A percentile compares a stretch with the other conserved stretches of the same genome.
Conservation (phyloP, 2,329 filamentous ascomycete species). For the Penicillium polonicum region DNA sequence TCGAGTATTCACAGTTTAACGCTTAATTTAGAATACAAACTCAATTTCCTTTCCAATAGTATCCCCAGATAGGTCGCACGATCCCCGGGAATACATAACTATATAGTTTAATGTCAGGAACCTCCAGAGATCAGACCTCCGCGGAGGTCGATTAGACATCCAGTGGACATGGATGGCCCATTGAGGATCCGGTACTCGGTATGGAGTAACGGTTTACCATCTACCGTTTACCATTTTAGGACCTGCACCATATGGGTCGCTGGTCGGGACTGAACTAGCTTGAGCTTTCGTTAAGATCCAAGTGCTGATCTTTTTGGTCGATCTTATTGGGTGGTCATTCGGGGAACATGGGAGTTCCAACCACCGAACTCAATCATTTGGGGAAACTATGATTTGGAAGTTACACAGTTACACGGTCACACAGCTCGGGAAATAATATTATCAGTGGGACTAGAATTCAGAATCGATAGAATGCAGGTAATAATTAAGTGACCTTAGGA, state of each 20-base stretch:
- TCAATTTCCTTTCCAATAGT: neutral
- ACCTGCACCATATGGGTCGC: neutral
- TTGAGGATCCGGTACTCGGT: neutral
- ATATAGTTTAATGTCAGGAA: neutral
- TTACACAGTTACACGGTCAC: neutral
- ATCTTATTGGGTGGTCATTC: slow-evolving; percentile 7
- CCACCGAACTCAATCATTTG: slow-evolving; percentile 10
- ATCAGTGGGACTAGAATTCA: neutral
- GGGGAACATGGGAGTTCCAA: slow-evolving; percentile 10
- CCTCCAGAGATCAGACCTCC: neutral
- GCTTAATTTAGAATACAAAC: neutral
- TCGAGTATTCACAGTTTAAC: neutral
- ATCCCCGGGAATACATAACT: neutral
- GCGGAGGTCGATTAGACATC: neutral
- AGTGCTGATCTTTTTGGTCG: slow-evolving; percentile 6
- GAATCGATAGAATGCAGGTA: neutral
- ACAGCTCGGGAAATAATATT: neutral
- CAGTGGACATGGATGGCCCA: slow-evolving; percentile 1
- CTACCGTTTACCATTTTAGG: neutral
- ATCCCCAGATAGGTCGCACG: neutral
- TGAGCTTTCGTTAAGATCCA: slow-evolving; percentile 4
- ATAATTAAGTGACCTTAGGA: neutral
- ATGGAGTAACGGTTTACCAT: neutral
- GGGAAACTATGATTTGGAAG: neutral
- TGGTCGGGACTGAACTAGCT: slow-evolving; percentile 1